Evolutionary conservation across 2,329 filamentous ascomycete species (phyloP).

Genomic region (Pseudogymnoascus sp.): DNA sequence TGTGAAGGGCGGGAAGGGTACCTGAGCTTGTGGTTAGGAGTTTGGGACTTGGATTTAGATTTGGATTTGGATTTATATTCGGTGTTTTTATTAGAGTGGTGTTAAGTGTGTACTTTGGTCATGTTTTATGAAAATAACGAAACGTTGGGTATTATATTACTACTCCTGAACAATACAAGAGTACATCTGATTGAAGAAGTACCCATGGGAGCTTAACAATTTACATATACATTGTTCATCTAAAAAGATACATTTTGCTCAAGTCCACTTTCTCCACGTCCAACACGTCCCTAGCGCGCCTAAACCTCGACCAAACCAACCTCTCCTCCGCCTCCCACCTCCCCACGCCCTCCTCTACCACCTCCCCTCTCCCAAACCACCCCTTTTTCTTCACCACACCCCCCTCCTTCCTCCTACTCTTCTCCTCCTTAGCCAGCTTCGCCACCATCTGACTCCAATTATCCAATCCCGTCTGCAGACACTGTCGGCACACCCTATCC

Average conservation of each 20-base stretch:
- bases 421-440: conserved; percentile 40
- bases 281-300: conserved; percentile 20
- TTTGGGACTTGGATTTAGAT: background rate
- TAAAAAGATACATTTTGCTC: background rate
- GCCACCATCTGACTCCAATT: conserved; percentile 81
- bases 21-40: background rate
- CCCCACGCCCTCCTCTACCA: conserved; percentile 19
- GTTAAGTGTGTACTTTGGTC: background rate
- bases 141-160: background rate
- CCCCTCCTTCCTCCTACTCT: conserved; percentile 14
- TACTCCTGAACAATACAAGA: background rate
- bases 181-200: background rate
- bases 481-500: conserved; percentile 62
- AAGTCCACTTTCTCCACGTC: conserved; percentile 5
- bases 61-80: background rate
- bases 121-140: background rate
- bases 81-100: background rate
- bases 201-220: background rate
- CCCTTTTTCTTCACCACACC: conserved; percentile 11
- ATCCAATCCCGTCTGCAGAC: conserved; percentile 63
- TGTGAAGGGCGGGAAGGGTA: background rate
- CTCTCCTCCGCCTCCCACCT: conserved; percentile 29
- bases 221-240: background rate
- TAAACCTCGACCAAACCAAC: conserved; percentile 25
- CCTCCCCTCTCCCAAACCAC: conserved; percentile 24